These are phyloP conservation scores for Capronia americana DNA, from an alignment of 2,329 filamentous ascomycete species.

Conservation along the genomic window DNA sequence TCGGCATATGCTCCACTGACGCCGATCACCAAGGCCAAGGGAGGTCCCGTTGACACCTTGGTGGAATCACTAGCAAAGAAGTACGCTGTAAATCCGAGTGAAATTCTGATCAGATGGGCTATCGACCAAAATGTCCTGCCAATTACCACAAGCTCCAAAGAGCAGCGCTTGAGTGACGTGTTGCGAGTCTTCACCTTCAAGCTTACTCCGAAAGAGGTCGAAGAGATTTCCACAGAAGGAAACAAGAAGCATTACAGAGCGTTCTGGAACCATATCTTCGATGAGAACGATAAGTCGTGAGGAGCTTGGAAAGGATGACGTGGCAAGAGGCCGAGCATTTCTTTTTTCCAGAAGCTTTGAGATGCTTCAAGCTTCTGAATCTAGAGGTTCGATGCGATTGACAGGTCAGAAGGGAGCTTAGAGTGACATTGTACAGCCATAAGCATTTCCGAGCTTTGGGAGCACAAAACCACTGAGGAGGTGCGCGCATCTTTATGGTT, in stretches of 20 bases:
- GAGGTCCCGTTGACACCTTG: constrained; percentile 62
- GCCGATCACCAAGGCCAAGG: constrained; percentile 60
- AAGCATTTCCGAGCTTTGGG: background rate
- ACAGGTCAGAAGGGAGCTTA: background rate
- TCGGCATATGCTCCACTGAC: constrained; percentile 53
- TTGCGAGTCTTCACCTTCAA: constrained; percentile 63
- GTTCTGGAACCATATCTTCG: constrained; percentile 60
- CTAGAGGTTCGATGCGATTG: background rate
- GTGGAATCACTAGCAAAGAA: constrained; percentile 62
- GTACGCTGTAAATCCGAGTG: constrained; percentile 64
- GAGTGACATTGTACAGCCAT: background rate
- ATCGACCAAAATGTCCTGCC: constrained; percentile 66
- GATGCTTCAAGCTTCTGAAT: background rate
- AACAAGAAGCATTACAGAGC: constrained; percentile 56
- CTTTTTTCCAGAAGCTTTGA: background rate
- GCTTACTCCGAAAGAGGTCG: constrained; percentile 64
- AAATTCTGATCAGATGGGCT: constrained; percentile 65
- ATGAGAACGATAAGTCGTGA: constrained; percentile 49
- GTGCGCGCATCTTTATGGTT: background rate
- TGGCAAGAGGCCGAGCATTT: background rate
- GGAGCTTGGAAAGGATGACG: background rate
- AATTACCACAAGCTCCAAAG: constrained; percentile 67
- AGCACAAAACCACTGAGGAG: background rate
- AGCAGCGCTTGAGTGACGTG: constrained; percentile 65
- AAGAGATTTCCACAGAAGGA: constrained; percentile 58